Evolutionary conservation across 306 rosid genomes (phyloP), one percentile per base, ranked within the genome.

Genomic region (Begonia masoniana): DNA sequence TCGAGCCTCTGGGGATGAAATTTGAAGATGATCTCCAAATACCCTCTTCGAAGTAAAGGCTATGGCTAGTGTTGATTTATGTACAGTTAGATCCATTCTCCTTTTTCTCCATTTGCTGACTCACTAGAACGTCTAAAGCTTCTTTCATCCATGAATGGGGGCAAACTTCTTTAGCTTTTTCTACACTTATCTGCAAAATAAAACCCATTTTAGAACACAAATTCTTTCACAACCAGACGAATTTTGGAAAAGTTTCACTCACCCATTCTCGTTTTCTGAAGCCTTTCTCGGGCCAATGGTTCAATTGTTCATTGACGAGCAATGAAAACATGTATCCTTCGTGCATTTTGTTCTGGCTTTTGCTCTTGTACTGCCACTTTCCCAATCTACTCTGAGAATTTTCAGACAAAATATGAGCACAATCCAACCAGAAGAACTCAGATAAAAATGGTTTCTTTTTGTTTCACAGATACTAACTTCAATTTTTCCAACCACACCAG

Each of bases 141-240:
- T 80, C 95, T 56, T 67, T 85, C 97, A 89, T 89, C 97, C 97
- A 89, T 48, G 31, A 15, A 50, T 75, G 69, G 12, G 85, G 89
- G 60, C 97, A 89, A 21, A 68, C 75, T 76, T 85, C 87, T 73
- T 75, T 81, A 42, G 95, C 96, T 51, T 84, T 80, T 47, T 65
- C 77, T 60, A 82, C 83, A 57, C 71, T 68, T 78, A 84, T 60
- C 96, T 88, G 55, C 78, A 84, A 51, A 68, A 16, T 36, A 63
- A 58, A 43, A 13, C 15, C 36, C 71, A 10, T 39, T 64, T 76
- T 42, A 78, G 83, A 50, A 68, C 72, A 57, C 36, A 52, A n/a
- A 17, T 50, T 51, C 56, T 46, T 46, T 17, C 64, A 21, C 51
- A 61, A 1, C 12, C 3, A 3, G 24, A 21, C 24, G 24, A 21